Conservation (phyloP, 1,284 basidiomycete species). For the Rhodotorula sp. region DNA sequence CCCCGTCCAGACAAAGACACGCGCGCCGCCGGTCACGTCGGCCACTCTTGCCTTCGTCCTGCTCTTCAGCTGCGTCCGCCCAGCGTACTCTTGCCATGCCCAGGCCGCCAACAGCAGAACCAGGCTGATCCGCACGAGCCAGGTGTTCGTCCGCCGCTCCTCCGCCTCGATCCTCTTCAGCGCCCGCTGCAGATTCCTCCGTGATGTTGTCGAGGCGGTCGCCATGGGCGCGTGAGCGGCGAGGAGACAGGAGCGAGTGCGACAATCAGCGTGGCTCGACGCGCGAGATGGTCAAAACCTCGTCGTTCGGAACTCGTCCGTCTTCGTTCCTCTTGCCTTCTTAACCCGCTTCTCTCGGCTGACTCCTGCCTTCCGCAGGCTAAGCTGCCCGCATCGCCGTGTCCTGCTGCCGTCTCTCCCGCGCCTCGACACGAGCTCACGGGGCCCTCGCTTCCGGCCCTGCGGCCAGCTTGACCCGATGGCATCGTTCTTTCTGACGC, state of each 20-base stretch:
- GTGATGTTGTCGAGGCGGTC: neutral
- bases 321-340: neutral
- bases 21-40: neutral
- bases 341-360: neutral
- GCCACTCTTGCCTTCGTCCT: neutral
- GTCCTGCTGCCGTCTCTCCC: too few relatives aligned
- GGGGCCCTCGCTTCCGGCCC: too few relatives aligned
- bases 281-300: neutral
- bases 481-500: too few relatives aligned
- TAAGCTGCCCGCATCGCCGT: too few relatives aligned
- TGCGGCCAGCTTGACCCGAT: too few relatives aligned
- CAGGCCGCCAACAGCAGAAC: conserved; percentile 11
- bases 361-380: too few relatives aligned
- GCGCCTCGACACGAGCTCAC: too few relatives aligned
- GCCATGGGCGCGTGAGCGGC: neutral
- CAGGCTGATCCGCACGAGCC: conserved; percentile 20
- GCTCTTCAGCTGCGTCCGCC: neutral
- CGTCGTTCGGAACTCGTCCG: neutral
- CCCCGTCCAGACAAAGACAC: conserved; percentile 7
- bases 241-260: too few relatives aligned
- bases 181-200: neutral
- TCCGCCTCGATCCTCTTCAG: conserved; percentile 1
- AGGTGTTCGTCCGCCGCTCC: conserved; percentile 5
- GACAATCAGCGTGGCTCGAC: too few relatives aligned
- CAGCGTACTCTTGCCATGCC: conserved; percentile 5